Evolutionary conservation across 306 rosid species (phyloP), one percentile per base, ranked within the genome.

Genomic region (Fragaria nilgerrensis): DNA sequence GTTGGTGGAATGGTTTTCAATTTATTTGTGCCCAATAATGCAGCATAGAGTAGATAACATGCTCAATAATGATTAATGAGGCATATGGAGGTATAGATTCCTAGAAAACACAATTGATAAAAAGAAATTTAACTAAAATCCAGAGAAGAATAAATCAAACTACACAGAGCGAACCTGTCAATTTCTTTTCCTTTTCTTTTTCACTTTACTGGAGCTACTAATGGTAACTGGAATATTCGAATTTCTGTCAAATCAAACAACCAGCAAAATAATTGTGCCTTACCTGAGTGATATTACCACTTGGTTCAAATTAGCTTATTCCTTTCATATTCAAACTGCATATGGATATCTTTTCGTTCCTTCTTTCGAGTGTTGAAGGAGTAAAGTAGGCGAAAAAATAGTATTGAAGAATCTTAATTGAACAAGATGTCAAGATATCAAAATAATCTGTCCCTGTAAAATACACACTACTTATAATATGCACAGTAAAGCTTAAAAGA

Each of bases 361-460:
- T 8, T 43, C 45, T 1, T n/a, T 44, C 9, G 36, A 77, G 53
- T 80, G 70, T 61, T 43, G 20, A 56, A 55, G 71, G 41, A 63
- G 72, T 43, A 71, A 13, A 52, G 45, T 44, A 64, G 7, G 23
- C 5, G 27, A 10, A 36, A 27, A 41, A 22, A 36, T 65, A 66
- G 20, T 36, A 32, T 75, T 13, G 36, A 47, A 62, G 45, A 4
- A 58, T 16, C 43, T 44, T 74, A 16, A 73, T 59, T 59, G 43
- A 74, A 44, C 56, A 47, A 7, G 61, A 62, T 12, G 34, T 32
- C 34, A 32, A 32, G 70, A 47, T 29, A 27, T 63, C 45, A 9
- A 74, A 74, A 63, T 80, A 77, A 41, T 13, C 61, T 34, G 59
- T 59, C 78, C 67, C 55, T 78, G 67, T 81, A 62, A 76, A 74